Evolutionary conservation across 2,329 filamentous ascomycete genomes (phyloP).

Genomic region (Pseudogymnoascus sp.): DNA sequence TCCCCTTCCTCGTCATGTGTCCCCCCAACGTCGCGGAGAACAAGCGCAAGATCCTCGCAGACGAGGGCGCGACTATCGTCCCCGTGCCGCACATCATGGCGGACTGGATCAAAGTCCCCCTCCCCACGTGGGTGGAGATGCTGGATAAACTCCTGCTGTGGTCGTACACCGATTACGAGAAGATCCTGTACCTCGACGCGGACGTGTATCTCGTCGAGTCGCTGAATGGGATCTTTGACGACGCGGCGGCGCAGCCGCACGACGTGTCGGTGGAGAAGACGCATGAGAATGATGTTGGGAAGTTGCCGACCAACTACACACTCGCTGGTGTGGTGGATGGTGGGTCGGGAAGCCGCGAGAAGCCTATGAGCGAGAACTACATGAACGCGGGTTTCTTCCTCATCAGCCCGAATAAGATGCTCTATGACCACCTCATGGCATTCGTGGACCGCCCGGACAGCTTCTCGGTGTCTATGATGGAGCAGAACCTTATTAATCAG

Average conservation of each 20-base stretch:
- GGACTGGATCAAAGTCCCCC: constrained; percentile 24
- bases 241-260: constrained; percentile 13
- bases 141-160: constrained; percentile 32
- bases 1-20: constrained; percentile 30
- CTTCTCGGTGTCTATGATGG: constrained; percentile 28
- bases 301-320: constrained; percentile 17
- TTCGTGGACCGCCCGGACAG: constrained; percentile 27
- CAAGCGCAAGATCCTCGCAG: constrained; percentile 24
- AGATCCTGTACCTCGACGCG: constrained; percentile 31
- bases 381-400: constrained; percentile 32
- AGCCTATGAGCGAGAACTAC: constrained; percentile 17
- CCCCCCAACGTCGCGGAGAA: constrained; percentile 22
- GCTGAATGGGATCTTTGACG: constrained; percentile 30
- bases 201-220: constrained; percentile 28
- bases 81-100: constrained; percentile 25
- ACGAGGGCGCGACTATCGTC: constrained; percentile 31
- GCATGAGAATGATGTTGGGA: constrained; percentile 14
- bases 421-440: constrained; percentile 32
- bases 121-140: constrained; percentile 1
- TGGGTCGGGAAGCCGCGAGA: constrained; percentile 19
- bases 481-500: constrained; percentile 34
- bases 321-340: constrained; percentile 19
- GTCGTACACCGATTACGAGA: constrained; percentile 28
- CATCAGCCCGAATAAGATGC: constrained; percentile 25
- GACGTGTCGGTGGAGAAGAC: constrained; percentile 2